These are phyloP conservation scores for Ogataea haglerorum DNA, from an alignment of 805 yeast genomes.

Conservation along the genomic window DNA sequence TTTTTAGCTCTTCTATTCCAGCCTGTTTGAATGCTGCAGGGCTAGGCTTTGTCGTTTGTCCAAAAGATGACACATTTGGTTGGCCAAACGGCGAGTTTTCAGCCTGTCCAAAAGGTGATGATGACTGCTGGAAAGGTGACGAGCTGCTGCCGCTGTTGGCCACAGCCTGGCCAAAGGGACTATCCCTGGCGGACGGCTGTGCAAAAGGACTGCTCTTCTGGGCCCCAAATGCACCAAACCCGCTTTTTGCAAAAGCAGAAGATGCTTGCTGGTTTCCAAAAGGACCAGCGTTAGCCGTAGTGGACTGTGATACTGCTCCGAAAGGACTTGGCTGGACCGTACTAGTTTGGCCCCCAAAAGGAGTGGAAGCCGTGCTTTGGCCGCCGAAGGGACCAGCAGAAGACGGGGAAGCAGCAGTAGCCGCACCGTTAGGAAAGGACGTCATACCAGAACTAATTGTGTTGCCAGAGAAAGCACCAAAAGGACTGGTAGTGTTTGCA, in stretches of 20 bases:
- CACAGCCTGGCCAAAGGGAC: not conserved
- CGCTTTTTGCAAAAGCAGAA: not conserved
- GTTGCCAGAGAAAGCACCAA: not conserved
- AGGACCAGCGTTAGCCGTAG: not conserved
- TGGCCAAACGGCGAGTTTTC: constrained; percentile 15
- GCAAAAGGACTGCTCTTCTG: constrained; percentile 11
- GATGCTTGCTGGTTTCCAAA: not conserved
- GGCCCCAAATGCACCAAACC: constrained; percentile 14
- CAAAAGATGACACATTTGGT: constrained; percentile 4
- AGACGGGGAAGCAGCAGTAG: too few species aligned
- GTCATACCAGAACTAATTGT: not conserved
- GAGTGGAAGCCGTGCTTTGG: not conserved
- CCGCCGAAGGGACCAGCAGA: too few species aligned
- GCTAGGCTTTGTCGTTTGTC: constrained; percentile 4
- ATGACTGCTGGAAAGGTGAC: not conserved
- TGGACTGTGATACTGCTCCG: not conserved
- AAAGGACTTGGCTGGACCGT: not conserved
- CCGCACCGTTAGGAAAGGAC: too few species aligned
- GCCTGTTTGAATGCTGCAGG: constrained; percentile 19
- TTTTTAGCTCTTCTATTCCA: constrained; percentile 21
- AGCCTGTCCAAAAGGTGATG: constrained; percentile 7
- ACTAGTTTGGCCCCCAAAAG: not conserved
- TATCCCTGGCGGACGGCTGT: not conserved
- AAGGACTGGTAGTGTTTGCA: not conserved
- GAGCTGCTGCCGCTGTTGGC: not conserved